Evolutionary conservation across 306 rosid genomes (phyloP).

Genomic region (Hippophae tibetana): DNA sequence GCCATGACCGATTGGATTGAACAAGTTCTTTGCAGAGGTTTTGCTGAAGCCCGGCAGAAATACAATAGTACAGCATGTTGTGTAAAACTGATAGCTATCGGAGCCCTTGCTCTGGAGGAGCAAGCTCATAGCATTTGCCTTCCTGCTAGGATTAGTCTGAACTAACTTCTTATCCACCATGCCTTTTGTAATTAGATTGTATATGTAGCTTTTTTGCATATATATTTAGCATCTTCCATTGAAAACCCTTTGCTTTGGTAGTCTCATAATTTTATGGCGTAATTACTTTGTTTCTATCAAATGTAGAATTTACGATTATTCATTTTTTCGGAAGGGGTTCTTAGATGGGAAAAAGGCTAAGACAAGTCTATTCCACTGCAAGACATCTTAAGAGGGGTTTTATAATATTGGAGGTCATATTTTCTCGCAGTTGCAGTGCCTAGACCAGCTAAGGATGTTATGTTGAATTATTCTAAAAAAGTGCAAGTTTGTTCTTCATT

Average conservation of each 20-base stretch:
- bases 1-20: constrained; percentile 59
- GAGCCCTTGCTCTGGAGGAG: constrained; percentile 38
- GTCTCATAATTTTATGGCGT: no score
- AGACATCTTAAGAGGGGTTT: no score
- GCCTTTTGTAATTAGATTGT: constrained; percentile 54
- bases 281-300: no score
- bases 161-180: constrained; percentile 30
- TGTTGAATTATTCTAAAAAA: no score
- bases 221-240: constrained; percentile 14
- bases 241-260: constrained; percentile 23
- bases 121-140: constrained; percentile 52
- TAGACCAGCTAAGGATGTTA: no score
- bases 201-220: constrained; percentile 45
- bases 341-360: no score
- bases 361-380: no score
- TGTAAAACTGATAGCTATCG: constrained; percentile 42
- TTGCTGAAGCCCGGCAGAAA: constrained; percentile 44
- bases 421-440: no score
- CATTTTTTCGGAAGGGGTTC: no score
- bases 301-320: no score
- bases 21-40: constrained; percentile 49
- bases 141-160: constrained; percentile 60
- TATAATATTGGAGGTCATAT: no score
- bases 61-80: constrained; percentile 16
- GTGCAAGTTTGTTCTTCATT: no score